phyloP scores from a whole-genome alignment of 1,284 basidiomycete genomes.

The Cryptococcus hybrid region DNA sequence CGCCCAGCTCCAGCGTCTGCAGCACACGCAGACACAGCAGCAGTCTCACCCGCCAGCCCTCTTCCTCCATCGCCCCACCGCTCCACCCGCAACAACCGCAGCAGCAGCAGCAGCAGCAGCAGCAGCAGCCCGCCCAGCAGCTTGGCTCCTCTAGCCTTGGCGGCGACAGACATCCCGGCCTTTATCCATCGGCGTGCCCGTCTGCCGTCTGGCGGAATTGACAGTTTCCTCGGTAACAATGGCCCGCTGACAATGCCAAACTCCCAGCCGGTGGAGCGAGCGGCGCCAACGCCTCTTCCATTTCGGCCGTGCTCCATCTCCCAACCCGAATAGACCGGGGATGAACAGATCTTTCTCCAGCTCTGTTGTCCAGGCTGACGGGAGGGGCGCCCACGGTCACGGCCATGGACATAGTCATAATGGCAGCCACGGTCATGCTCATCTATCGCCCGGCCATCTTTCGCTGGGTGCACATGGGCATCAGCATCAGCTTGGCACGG shows the following conservation, averaged over 20 bases:
- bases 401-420: not conserved
- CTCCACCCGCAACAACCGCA: not conserved
- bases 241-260: slow-evolving; percentile 15
- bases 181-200: slow-evolving; percentile 10
- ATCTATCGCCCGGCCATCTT: not conserved
- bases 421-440: not conserved
- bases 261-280: no score
- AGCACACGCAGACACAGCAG: slow-evolving; percentile 23
- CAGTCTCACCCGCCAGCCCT: slow-evolving; percentile 9
- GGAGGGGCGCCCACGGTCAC: not conserved
- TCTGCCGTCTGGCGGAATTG: slow-evolving; percentile 6
- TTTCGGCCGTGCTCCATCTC: not conserved
- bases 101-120: no score
- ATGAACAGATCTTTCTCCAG: slow-evolving; percentile 24
- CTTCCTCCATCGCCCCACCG: slow-evolving; percentile 3
- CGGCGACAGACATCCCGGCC: slow-evolving; percentile 6
- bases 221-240: slow-evolving; percentile 5
- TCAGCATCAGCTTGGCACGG: not conserved
- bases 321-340: slow-evolving; percentile 15
- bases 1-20: slow-evolving; percentile 61
- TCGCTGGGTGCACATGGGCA: no score
- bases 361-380: slow-evolving; percentile 8
- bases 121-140: not conserved
- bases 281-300: not conserved
- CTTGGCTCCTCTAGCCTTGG: slow-evolving; percentile 1